These are phyloP conservation scores for Gentiana macrophylla DNA, from an alignment of 257 asterid species.

Conservation along the genomic window DNA sequence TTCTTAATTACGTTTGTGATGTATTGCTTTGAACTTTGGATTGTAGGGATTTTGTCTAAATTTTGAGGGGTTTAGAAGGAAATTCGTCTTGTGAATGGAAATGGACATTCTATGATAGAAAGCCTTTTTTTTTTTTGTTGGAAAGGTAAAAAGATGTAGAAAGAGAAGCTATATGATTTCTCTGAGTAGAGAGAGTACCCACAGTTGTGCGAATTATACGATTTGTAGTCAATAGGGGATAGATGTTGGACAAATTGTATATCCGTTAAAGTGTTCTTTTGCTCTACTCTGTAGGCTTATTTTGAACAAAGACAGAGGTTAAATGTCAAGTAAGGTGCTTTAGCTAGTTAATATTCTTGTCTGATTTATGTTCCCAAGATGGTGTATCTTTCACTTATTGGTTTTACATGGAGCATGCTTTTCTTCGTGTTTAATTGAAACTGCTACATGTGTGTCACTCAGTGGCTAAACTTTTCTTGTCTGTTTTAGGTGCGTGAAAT, in stretches of 20 bases:
- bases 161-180: too few relatives aligned
- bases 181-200: not conserved
- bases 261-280: not conserved
- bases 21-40: not conserved
- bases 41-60: not conserved
- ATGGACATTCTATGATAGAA: not conserved
- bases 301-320: not conserved
- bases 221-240: not conserved
- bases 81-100: not conserved
- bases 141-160: not conserved
- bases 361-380: too few relatives aligned
- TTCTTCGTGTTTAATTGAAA: constrained; percentile 44
- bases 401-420: not conserved
- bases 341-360: too few relatives aligned
- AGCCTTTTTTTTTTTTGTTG: not conserved
- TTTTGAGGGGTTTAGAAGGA: not conserved
- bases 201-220: not conserved
- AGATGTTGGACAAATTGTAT: too few relatives aligned
- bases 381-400: too few relatives aligned
- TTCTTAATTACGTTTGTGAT: not conserved
- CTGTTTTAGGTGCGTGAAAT: constrained; percentile 66
- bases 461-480: constrained; percentile 31
- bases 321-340: not conserved
- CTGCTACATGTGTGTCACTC: constrained; percentile 96
- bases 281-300: not conserved